Evolutionary conservation across 352 stramenopile genomes (phyloP), one percentile per base, ranked within the genome.

Genomic region (Phytophthora pseudosyringae): DNA sequence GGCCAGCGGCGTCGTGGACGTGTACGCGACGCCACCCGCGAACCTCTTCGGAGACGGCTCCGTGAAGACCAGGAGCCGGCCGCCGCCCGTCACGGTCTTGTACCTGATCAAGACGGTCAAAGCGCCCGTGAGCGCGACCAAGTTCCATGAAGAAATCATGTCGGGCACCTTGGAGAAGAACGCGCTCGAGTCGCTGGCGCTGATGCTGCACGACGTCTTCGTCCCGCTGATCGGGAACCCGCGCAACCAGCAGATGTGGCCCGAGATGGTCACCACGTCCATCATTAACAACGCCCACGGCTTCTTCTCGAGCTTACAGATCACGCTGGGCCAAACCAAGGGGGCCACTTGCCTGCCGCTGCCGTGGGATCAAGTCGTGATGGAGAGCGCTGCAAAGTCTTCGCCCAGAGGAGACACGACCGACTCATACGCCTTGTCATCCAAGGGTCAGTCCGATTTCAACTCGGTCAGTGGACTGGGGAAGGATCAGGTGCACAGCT

Each of bases 261-360:
- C 82, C 10, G 86, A 94, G 67, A 92, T 94, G 78, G 86, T 93
- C 39, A 85, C 86, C 4, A 80, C 81, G 7, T 93, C 84, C 18
- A 77, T 95, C 38, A 77, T 93, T 39, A 84, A 76, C 69, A 92
- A 93, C 38, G 68, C 92, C 1, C 82, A 93, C 48, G 75, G 78
- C 32, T 94, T 94, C 66, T 92, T 88, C 52, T 91, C 84, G 7
- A 94, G 80, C 32, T 41, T 97, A 8, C 88, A 97, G 71, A 97
- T 97, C 71, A 96, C 85, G 0, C 72, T 94, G 10, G 90, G 90
- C 2, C 88, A 96, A 58, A 93, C 90, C 13, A 78, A 88, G 26
- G 90, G 90, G 0, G 79, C 77, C 4, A 96, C 90, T 28, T 94
- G 84, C 63, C 72, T 97, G 18, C 90, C 90, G 2, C 66, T 97